These are phyloP conservation scores for Yamagishiella unicocca DNA, from an alignment of 139 green algal genomes.

Conservation along the genomic window DNA sequence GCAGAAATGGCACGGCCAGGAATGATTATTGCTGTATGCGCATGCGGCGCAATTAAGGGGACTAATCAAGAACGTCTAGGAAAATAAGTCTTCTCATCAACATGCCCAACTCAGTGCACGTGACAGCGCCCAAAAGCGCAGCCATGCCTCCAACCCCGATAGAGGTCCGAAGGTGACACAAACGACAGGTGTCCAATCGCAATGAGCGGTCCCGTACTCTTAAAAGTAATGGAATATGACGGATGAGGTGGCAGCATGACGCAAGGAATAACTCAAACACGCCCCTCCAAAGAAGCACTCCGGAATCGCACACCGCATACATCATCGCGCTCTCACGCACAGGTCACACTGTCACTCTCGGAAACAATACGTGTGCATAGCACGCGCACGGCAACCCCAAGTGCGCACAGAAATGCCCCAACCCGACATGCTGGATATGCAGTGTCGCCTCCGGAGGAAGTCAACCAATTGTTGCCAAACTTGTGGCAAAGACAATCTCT, in stretches of 20 bases:
- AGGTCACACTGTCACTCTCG: background rate
- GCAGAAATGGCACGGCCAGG: conserved; percentile 13
- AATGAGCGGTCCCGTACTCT: background rate
- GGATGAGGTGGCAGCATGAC: background rate
- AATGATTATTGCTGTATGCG: background rate
- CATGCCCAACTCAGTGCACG: background rate
- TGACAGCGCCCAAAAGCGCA: background rate
- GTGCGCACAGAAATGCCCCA: background rate
- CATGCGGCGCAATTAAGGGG: background rate
- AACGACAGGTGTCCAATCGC: background rate
- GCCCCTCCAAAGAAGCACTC: conserved; percentile 15
- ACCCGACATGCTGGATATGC: background rate
- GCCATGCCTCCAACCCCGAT: background rate
- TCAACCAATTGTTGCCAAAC: too few species aligned
- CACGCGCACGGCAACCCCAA: background rate
- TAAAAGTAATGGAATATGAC: background rate
- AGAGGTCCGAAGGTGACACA: background rate
- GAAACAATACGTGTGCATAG: background rate
- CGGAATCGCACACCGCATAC: background rate
- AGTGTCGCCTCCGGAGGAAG: too few species aligned
- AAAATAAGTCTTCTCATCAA: background rate
- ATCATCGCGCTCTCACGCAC: background rate
- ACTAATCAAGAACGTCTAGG: background rate
- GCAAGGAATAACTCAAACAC: background rate
- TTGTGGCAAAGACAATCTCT: too few species aligned